phyloP scores from a whole-genome alignment of 192 early-diverging fungal species.

The Dissophora ornata region DNA sequence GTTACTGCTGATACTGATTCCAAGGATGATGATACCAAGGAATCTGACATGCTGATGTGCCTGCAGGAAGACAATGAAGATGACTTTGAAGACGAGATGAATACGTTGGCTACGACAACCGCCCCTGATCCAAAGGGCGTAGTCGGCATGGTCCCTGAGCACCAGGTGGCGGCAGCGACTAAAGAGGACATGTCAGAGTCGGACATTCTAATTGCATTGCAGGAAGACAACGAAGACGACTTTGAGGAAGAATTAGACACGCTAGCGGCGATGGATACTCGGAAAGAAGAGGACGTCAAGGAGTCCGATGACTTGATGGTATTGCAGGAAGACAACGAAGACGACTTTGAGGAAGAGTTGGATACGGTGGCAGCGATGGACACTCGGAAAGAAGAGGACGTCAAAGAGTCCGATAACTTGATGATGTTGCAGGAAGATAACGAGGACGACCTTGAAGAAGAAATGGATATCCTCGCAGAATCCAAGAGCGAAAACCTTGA shows the following conservation, averaged over 20 bases:
- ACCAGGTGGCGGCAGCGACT: too few relatives aligned
- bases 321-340: slow-evolving; percentile 9
- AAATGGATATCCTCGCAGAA: not conserved
- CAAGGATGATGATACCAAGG: not conserved
- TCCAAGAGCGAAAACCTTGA: too few relatives aligned
- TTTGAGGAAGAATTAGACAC: not conserved
- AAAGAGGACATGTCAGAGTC: too few relatives aligned
- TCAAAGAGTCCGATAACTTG: slow-evolving; percentile 14
- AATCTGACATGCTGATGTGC: not conserved
- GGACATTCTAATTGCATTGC: slow-evolving; percentile 22
- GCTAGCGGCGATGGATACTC: too few relatives aligned
- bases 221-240: slow-evolving; percentile 6
- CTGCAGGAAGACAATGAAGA: slow-evolving; percentile 12
- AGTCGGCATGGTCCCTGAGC: too few relatives aligned
- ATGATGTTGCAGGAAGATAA: slow-evolving; percentile 21
- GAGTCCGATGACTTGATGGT: slow-evolving; percentile 19
- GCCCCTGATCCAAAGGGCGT: too few relatives aligned
- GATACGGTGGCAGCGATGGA: too few relatives aligned
- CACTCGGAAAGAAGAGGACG: too few relatives aligned
- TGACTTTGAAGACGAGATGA: too few relatives aligned
- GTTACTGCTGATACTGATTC: not conserved
- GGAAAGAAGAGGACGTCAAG: too few relatives aligned
- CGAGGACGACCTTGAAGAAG: not conserved
- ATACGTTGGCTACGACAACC: too few relatives aligned
- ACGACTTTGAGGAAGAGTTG: not conserved